These are phyloP conservation scores for Puccinia horiana DNA, from an alignment of 1,284 basidiomycete species.

Conservation along the genomic window DNA sequence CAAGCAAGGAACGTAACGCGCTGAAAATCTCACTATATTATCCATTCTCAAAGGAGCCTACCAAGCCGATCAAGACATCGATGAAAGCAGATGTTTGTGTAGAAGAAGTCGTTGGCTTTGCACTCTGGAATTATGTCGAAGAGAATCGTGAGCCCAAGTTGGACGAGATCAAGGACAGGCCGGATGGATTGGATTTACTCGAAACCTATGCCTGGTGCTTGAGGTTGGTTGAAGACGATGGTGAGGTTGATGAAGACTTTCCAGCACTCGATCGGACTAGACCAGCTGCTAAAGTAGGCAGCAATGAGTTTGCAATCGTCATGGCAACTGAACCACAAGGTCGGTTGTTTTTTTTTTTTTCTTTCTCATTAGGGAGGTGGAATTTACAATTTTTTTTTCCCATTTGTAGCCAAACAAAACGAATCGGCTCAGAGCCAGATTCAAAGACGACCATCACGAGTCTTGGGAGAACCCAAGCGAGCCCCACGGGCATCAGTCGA, in stretches of 20 bases:
- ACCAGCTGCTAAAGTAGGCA: constrained; percentile 82
- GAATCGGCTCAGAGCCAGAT: constrained; percentile 36
- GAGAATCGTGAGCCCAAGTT: constrained; percentile 76
- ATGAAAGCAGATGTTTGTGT: constrained; percentile 86
- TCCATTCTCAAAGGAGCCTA: constrained; percentile 73
- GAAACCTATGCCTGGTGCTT: constrained; percentile 89
- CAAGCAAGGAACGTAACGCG: constrained; percentile 57
- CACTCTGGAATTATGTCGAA: constrained; percentile 87
- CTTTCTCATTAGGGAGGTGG: not conserved
- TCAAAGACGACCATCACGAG: constrained; percentile 42
- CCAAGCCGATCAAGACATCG: constrained; percentile 62
- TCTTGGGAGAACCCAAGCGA: constrained; percentile 22
- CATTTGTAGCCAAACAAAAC: constrained; percentile 42
- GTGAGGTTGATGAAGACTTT: constrained; percentile 97
- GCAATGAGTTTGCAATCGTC: constrained; percentile 85
- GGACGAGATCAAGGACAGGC: constrained; percentile 68
- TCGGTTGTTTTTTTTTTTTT: not conserved
- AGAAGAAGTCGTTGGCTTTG: constrained; percentile 93
- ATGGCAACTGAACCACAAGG: constrained; percentile 69
- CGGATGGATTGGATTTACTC: constrained; percentile 66
- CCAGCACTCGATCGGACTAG: constrained; percentile 91
- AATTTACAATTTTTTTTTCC: not conserved
- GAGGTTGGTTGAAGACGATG: constrained; percentile 92
- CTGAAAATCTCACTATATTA: constrained; percentile 79
- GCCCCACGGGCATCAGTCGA: not conserved